phyloP scores from a whole-genome alignment of 164 flowering plant genomes.

The Piper betle region DNA sequence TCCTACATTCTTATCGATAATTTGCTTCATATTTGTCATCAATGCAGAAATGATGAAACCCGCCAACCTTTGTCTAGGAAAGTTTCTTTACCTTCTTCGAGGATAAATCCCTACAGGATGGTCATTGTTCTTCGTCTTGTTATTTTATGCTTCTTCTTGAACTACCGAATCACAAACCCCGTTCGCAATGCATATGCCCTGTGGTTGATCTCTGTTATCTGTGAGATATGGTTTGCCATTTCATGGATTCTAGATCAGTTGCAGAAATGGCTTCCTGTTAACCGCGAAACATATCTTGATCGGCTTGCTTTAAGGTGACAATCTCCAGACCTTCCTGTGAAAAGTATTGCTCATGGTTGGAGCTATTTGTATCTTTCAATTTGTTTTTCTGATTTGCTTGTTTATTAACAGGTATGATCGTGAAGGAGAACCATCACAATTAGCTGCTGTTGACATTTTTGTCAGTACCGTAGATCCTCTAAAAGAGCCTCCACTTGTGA shows the following conservation, averaged over 20 bases:
- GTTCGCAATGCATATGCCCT: slow-evolving; percentile 38
- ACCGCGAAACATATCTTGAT: slow-evolving; percentile 46
- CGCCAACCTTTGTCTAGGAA: slow-evolving; percentile 54
- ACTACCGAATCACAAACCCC: slow-evolving; percentile 30
- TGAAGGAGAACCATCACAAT: slow-evolving; percentile 44
- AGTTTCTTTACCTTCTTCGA: slow-evolving; percentile 36
- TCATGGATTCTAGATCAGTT: slow-evolving; percentile 50
- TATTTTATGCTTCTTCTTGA: slow-evolving; percentile 36
- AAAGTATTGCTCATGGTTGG: neutral
- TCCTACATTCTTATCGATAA: neutral
- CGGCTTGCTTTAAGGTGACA: slow-evolving; percentile 32
- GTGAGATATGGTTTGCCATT: neutral
- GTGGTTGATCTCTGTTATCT: slow-evolving; percentile 13
- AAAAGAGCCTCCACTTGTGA: slow-evolving; percentile 13
- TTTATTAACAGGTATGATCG: slow-evolving; percentile 32
- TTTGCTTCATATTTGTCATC: neutral
- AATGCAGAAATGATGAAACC: slow-evolving; percentile 45
- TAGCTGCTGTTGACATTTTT: slow-evolving; percentile 36
- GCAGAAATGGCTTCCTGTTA: slow-evolving; percentile 43
- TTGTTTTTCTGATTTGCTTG: no score
- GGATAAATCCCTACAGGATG: slow-evolving; percentile 42
- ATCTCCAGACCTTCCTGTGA: neutral
- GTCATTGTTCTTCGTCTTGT: slow-evolving; percentile 39
- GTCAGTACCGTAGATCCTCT: slow-evolving; percentile 1
- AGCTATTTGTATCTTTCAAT: no score